These are phyloP conservation scores for Litsea cubeba DNA, from an alignment of 164 flowering plant genomes.

Conservation along the genomic window DNA sequence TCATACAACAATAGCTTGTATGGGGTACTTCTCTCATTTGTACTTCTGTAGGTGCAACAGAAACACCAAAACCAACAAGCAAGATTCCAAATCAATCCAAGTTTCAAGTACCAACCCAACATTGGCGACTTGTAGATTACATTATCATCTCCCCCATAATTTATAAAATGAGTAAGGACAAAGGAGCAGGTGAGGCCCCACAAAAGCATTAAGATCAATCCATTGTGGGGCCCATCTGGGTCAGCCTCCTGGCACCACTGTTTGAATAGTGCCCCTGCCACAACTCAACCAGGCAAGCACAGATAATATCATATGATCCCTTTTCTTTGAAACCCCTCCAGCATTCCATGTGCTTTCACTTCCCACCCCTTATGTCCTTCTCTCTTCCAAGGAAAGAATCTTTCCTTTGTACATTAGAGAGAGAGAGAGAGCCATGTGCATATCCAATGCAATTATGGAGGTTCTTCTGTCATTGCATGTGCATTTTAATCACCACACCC, in stretches of 20 bases:
- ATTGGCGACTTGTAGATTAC: background rate
- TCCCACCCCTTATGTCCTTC: constrained; percentile 15
- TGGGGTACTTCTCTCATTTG: background rate
- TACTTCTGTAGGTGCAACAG: background rate
- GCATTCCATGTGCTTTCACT: constrained; percentile 50
- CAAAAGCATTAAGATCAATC: background rate
- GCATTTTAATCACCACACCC: constrained; percentile 33
- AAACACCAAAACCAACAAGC: background rate
- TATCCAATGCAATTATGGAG: constrained; percentile 47
- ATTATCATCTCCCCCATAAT: background rate
- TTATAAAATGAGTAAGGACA: constrained; percentile 1
- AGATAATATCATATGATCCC: background rate
- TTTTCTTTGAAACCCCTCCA: constrained; percentile 12
- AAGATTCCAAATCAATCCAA: background rate
- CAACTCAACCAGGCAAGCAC: background rate
- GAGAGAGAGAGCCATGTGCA: constrained; percentile 30
- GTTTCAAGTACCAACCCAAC: constrained; percentile 4
- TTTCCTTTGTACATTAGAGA: constrained; percentile 20
- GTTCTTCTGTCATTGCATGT: constrained; percentile 69
- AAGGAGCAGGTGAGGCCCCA: constrained; percentile 7
- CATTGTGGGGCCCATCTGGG: background rate
- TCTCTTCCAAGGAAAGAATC: constrained; percentile 34
- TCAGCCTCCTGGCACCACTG: background rate
- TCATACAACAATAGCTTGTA: background rate
- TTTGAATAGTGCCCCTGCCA: background rate